Base-by-base conservation (phyloP, 2,329 filamentous ascomycete genomes). In the Leptographium flavum region DNA sequence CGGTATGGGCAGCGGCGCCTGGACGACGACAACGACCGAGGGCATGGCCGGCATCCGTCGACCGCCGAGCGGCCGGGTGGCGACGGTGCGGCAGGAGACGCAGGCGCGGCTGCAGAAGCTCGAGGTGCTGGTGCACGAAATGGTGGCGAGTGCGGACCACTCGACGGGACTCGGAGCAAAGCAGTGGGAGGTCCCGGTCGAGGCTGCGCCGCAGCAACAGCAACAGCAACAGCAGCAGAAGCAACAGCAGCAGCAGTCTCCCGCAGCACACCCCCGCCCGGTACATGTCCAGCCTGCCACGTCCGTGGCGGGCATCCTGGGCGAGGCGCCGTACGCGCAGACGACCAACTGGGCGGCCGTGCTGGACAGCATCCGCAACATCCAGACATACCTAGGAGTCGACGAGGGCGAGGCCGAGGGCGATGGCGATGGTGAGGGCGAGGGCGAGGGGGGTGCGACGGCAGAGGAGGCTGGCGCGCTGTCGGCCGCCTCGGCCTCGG, bases 291-390 rank as follows among this genome's bases (percentile, higher is more conserved):
- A n/a, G n/a, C n/a, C n/a, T n/a, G n/a, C n/a, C n/a, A n/a, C n/a
- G n/a, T n/a, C n/a, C 27, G 45, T 47, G 37, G 13, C 42, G 2
- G 19, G n/a, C 11, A 36, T 50, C 30, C 35, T 48, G 14, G 50
- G 42, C 21, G 40, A 50, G 32, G 42, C 45, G 3, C 49, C 49
- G 7, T 67, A 64, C 39, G 57, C 60, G 14, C 64, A 62, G 0
- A 57, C 59, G 4, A 67, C 65, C 4, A 62, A 63, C 31, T 69
- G 64, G 62, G 55, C 60, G 4, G 59, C 65, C 0, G 52, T 69
- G 22, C 62, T 68, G 5, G 60, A 66, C 33, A 60, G 61, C 46
- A 67, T 68, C 36, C 62, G 56, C 17, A 60, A 67, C 47, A 64
- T 68, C 21, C 61, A 65, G 45, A 57, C 52, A 21, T 56, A 59